Evolutionary conservation across 2,329 filamentous ascomycete species (phyloP), one percentile per base, ranked within the genome.

Genomic region (Aureobasidium mangrovei): DNA sequence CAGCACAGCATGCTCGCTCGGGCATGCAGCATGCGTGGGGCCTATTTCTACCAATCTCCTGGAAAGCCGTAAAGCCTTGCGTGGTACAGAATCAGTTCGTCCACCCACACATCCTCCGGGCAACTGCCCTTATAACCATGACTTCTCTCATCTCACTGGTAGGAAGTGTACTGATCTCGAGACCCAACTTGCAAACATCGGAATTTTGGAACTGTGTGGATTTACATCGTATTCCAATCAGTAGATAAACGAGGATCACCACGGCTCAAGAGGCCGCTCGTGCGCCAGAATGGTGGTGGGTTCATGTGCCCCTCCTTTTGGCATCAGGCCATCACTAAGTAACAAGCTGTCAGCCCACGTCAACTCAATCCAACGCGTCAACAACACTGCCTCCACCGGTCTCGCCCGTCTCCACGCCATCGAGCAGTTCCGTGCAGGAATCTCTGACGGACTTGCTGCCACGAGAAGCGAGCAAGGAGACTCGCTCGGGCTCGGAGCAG

Each of bases 281-380:
- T 40, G 46, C 45, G 45, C 46, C 46, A 40, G 36, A 49, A 49
- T 49, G 46, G 46, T 49, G 46, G 46, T 18, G 18, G 46, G 39
- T 24, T 26, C 32, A 4, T 12, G 7, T 49, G 36, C 46, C 46
- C 46, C 46, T 49, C 46, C 32, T 49, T 48, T 31, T 9, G 8
- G 26, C 27, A 26, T 29, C 27, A 29, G n/a, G 39, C 6, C 12
- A 9, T 40, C 36, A 12, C 46, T 38, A 49, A 18, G 8, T 10
- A 40, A 18, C n/a, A 26, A 40, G 7, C 39, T 40, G 40, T 18
- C 18, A 18, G 18, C 18, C 18, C 18, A 18, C 18, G 46, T 28
- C 46, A n/a, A 24, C 38, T 26, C 3, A 7, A 2, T 31, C 2
- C 35, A 39, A 40, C n/a, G 31, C 46, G 18, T n/a, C 46, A 29